Base-by-base conservation (phyloP, 2,329 filamentous ascomycete species). In the Penicillium sp. region DNA sequence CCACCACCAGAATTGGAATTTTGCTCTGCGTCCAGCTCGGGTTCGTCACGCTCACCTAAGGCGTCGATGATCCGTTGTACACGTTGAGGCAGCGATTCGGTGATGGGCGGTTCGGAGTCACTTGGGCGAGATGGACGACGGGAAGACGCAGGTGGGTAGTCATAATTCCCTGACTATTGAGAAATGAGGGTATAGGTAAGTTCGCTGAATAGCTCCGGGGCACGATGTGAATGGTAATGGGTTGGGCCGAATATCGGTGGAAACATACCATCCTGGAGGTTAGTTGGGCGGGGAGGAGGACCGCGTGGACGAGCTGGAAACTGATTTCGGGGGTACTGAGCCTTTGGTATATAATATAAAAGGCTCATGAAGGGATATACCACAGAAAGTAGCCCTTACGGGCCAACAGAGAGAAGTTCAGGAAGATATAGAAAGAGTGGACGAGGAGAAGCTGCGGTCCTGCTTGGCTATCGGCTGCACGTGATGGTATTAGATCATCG, bases 161-260 rank as follows among this genome's bases (percentile, higher is more conserved):
- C 74, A 68, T 75, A 73, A 53, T 75, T 76, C 47, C 71, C 73
- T 54, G 77, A 75, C 76, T 79, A 60, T 19, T 59, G 5, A 31
- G 47, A 14, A n/a, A n/a, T n/a, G n/a, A n/a, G n/a, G n/a, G n/a
- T n/a, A n/a, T n/a, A n/a, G n/a, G n/a, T n/a, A n/a, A n/a, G n/a
- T n/a, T n/a, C n/a, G n/a, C n/a, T n/a, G n/a, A n/a, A n/a, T n/a
- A n/a, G 46, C 34, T 51, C 10, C 28, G 34, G 46, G 54, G 45
- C 45, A 19, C 36, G 44, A 53, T 5, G 24, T 14, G 33, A 43
- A 58, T 23, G 16, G n/a, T n/a, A n/a, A n/a, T n/a, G n/a, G n/a
- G 21, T 43, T 43, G 55, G 48, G 47, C 40, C 44, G 42, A 45
- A 48, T 57, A 43, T 43, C 39, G 39, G 39, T n/a, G 39, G 47